phyloP scores from a whole-genome alignment of 164 flowering plant genomes.

The Magnolia officinalis region DNA sequence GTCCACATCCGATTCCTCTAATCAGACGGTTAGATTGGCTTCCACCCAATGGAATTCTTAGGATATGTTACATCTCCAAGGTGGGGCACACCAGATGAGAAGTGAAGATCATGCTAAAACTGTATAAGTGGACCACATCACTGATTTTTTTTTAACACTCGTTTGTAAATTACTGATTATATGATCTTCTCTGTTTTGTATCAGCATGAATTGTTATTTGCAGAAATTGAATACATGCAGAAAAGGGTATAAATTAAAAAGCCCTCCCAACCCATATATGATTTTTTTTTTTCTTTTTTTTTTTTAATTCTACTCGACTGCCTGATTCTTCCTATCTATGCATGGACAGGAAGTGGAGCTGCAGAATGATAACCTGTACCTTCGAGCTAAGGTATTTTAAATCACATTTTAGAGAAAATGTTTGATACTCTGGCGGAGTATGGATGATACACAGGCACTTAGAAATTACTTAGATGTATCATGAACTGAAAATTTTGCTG shows the following conservation, averaged over 20 bases:
- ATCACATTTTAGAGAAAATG: background rate
- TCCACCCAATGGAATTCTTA: no score
- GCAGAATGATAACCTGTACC: constrained; percentile 53
- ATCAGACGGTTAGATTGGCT: no score
- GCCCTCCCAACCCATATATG: background rate
- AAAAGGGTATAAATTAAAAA: constrained; percentile 49
- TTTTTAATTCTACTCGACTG: background rate
- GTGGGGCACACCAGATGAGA: no score
- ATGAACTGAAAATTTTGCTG: background rate
- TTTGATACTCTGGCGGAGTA: no score
- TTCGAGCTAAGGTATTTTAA: constrained; percentile 53
- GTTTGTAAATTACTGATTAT: no score
- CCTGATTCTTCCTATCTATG: background rate
- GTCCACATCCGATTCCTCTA: no score
- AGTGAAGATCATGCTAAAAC: no score
- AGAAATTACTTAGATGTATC: background rate
- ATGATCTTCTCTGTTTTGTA: background rate
- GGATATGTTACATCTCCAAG: no score
- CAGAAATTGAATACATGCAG: constrained; percentile 70
- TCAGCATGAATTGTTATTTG: constrained; percentile 71
- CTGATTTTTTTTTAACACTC: no score
- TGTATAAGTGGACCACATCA: no score
- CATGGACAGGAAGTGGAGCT: constrained; percentile 52
- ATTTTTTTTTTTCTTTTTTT: background rate
- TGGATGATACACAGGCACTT: no score